Conservation (phyloP, 768 basidiomycete species). For the Daedaleopsis nitida region DNA sequence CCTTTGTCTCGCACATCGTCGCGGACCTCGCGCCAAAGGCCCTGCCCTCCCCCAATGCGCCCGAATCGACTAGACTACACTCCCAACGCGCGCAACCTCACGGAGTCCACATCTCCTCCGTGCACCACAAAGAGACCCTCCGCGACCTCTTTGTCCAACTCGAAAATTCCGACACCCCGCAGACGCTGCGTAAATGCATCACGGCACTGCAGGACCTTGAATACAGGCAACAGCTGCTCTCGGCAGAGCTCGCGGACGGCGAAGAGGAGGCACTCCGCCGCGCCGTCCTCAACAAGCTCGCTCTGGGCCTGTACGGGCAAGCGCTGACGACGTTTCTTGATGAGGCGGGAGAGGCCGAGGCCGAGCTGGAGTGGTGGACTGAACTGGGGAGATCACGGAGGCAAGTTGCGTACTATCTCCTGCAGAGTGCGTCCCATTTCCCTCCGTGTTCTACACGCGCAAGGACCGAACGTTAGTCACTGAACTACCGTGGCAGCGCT, state of each 20-base stretch:
- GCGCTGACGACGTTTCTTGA: conserved; percentile 62
- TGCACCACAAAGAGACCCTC: conserved; percentile 35
- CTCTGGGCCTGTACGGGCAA: conserved; percentile 63
- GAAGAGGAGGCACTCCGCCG: conserved; percentile 42
- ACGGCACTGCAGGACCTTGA: conserved; percentile 31
- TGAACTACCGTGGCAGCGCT: conserved; percentile 43
- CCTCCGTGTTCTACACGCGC: not conserved
- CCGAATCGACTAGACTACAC: not conserved
- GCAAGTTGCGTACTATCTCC: conserved; percentile 62
- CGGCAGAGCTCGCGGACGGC: conserved; percentile 10
- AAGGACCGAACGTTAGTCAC: not conserved
- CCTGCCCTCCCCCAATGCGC: conserved; percentile 26
- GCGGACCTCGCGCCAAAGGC: conserved; percentile 35
- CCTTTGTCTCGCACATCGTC: conserved; percentile 42
- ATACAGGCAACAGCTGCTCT: conserved; percentile 12
- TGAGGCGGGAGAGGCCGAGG: conserved; percentile 70
- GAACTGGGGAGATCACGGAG: conserved; percentile 61
- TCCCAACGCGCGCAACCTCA: not conserved
- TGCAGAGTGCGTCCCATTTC: conserved; percentile 66
- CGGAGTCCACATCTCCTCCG: conserved; percentile 2
- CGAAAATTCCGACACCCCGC: conserved; percentile 31
- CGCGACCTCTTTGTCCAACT: conserved; percentile 42
- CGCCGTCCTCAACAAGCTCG: conserved; percentile 50
- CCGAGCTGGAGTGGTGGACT: conserved; percentile 86
- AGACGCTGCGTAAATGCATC: conserved; percentile 32